These are phyloP conservation scores for Globisporangium yorkense DNA, from an alignment of 352 stramenopile species.

Conservation along the genomic window DNA sequence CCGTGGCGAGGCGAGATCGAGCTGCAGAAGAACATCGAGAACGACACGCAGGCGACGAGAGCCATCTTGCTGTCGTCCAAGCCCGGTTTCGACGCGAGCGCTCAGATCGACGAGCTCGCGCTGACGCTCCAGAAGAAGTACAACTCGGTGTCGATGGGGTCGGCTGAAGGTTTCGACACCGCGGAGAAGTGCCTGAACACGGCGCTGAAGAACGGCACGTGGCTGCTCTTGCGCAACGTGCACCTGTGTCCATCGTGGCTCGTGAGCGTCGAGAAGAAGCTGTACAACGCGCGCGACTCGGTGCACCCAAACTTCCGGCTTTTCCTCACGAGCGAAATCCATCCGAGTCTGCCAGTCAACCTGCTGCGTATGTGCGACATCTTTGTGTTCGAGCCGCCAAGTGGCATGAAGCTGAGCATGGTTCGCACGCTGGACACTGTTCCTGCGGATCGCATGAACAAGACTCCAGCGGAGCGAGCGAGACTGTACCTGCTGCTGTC, in stretches of 20 bases:
- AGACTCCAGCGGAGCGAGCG: slow-evolving; percentile 79
- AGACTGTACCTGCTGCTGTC: slow-evolving; percentile 96
- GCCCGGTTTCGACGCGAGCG: slow-evolving; percentile 97
- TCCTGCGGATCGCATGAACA: slow-evolving; percentile 88
- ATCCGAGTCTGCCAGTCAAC: slow-evolving; percentile 93
- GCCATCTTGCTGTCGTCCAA: slow-evolving; percentile 97
- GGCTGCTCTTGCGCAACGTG: slow-evolving; percentile 99
- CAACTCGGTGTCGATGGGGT: slow-evolving; percentile 97
- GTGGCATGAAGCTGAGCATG: slow-evolving; percentile 96
- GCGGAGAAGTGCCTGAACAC: slow-evolving; percentile 94
- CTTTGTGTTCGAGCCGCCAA: slow-evolving; percentile 97
- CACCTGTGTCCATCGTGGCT: slow-evolving; percentile 99
- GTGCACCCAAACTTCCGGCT: slow-evolving; percentile 78
- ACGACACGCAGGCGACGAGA: slow-evolving; percentile 86
- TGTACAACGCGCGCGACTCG: slow-evolving; percentile 83
- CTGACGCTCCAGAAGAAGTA: slow-evolving; percentile 90
- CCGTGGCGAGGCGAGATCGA: slow-evolving; percentile 95
- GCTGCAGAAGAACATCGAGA: slow-evolving; percentile 89
- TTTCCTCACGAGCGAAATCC: slow-evolving; percentile 99
- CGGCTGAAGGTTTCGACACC: slow-evolving; percentile 92
- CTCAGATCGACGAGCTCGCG: slow-evolving; percentile 95
- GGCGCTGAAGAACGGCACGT: slow-evolving; percentile 95
- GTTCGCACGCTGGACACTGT: slow-evolving; percentile 94
- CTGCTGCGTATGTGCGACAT: slow-evolving; percentile 96
- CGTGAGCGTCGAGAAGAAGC: slow-evolving; percentile 95